Percentiles rank a stretch among this genome's conserved stretches.
Conservation (phyloP, 495 filamentous ascomycete genomes). For the Trichoderma gamsii region DNA sequence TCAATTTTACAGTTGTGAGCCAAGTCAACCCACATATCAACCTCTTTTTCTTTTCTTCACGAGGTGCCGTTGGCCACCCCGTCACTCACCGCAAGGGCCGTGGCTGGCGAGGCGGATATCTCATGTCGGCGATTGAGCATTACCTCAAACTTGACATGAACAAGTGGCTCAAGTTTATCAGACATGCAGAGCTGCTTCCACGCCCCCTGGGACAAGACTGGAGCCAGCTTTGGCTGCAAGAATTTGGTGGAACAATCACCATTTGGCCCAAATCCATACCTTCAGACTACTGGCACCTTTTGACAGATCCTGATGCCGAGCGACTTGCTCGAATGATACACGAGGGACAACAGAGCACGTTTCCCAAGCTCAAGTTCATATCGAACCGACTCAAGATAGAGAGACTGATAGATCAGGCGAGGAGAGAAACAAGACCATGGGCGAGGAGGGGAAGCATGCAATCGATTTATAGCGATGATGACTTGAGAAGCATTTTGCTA, state of each 20-base stretch:
- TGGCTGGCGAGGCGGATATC: conserved; percentile 92
- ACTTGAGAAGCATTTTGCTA: conserved; percentile 30
- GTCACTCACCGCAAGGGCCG: conserved; percentile 91
- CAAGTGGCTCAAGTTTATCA: conserved; percentile 92
- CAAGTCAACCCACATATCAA: conserved; percentile 98
- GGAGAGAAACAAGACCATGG: conserved; percentile 46
- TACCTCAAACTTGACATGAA: conserved; percentile 91
- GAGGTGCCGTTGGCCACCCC: conserved; percentile 83
- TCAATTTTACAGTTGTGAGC: conserved; percentile 91
- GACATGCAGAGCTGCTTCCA: conserved; percentile 85
- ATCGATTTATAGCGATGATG: conserved; percentile 41
- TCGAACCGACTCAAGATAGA: conserved; percentile 81
- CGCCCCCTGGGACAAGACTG: conserved; percentile 92
- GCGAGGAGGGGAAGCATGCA: conserved; percentile 36
- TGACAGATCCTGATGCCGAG: conserved; percentile 70
- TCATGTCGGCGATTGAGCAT: conserved; percentile 86
- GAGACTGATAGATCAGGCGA: conserved; percentile 66
- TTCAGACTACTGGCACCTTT: conserved; percentile 78
- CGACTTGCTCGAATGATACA: conserved; percentile 82
- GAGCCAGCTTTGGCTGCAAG: conserved; percentile 91
- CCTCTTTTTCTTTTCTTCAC: conserved; percentile 94
- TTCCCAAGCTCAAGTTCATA: conserved; percentile 86
- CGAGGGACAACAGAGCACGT: conserved; percentile 77
- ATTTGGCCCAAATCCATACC: conserved; percentile 78
- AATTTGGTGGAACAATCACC: conserved; percentile 89